phyloP scores from a whole-genome alignment of 2,329 filamentous ascomycete species.

The Tolypocladium guangdongense region DNA sequence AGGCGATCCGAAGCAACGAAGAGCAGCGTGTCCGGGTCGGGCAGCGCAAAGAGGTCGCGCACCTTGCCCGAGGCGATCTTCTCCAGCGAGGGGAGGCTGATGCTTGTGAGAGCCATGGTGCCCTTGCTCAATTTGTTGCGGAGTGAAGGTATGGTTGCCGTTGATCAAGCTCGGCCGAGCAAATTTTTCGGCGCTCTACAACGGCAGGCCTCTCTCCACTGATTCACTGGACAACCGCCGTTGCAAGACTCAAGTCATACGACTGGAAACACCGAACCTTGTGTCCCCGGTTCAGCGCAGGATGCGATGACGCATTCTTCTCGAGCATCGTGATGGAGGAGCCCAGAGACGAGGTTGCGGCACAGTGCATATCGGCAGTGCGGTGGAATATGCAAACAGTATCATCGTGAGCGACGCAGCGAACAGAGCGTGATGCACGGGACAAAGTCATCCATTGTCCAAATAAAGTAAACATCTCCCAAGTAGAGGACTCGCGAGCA shows the following conservation, averaged over 20 bases:
- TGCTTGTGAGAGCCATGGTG: conserved; percentile 14
- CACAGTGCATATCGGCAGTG: neutral
- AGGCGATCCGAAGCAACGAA: conserved; percentile 85
- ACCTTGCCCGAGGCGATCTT: conserved; percentile 51
- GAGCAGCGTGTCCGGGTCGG: conserved; percentile 52
- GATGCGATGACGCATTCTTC: neutral
- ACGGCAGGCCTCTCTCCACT: neutral
- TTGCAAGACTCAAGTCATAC: neutral
- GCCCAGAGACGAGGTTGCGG: neutral
- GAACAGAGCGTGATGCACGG: no score
- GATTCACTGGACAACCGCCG: neutral
- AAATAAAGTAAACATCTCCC: no score
- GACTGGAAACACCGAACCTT: neutral
- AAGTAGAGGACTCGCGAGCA: no score
- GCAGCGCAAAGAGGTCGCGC: conserved; percentile 67
- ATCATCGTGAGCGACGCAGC: neutral
- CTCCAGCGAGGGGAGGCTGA: conserved; percentile 20
- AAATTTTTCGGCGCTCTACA: neutral
- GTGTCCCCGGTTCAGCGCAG: neutral
- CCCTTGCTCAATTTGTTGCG: neutral
- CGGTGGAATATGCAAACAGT: neutral
- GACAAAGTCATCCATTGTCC: no score
- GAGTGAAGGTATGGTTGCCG: no score
- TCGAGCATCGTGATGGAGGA: neutral
- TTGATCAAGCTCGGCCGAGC: neutral